phyloP scores from a whole-genome alignment of 2,329 filamentous ascomycete species.

The Curvularia lunata region DNA sequence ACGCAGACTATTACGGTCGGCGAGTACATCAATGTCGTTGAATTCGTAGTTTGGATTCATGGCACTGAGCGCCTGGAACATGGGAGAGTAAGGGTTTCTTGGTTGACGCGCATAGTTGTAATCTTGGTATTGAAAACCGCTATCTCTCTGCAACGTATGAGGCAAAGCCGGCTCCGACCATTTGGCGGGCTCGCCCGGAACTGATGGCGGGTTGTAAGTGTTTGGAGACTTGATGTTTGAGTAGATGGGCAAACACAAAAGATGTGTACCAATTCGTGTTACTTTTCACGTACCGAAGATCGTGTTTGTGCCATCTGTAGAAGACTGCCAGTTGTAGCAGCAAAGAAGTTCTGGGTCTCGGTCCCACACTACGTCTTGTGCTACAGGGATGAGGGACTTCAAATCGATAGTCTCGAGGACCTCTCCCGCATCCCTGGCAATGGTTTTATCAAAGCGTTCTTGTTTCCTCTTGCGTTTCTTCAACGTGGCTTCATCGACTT shows the following conservation, averaged over 20 bases:
- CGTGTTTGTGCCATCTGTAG: constrained; percentile 29
- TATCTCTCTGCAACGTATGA: constrained; percentile 26
- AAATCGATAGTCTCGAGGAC: constrained; percentile 23
- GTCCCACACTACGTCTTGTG: constrained; percentile 30
- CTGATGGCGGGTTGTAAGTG: constrained; percentile 14
- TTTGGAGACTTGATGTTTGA: background rate
- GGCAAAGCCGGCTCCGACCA: constrained; percentile 30
- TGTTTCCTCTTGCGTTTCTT: constrained; percentile 27
- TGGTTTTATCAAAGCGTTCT: constrained; percentile 16
- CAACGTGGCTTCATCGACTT: constrained; percentile 8
- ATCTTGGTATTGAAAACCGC: constrained; percentile 31
- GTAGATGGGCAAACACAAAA: background rate
- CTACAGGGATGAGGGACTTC: constrained; percentile 18
- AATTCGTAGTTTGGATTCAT: constrained; percentile 34
- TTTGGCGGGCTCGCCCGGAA: constrained; percentile 36
- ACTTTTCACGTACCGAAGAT: constrained; percentile 27
- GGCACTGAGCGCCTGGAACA: constrained; percentile 34
- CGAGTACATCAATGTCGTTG: constrained; percentile 33
- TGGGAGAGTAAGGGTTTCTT: constrained; percentile 31
- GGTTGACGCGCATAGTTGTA: constrained; percentile 40
- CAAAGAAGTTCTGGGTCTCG: constrained; percentile 36
- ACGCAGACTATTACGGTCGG: constrained; percentile 41
- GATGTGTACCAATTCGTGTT: background rate
- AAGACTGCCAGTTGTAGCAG: constrained; percentile 39
- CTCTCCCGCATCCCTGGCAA: constrained; percentile 26